Conservation (phyloP, 352 stramenopile genomes). For the Pythium pyrilobum region DNA sequence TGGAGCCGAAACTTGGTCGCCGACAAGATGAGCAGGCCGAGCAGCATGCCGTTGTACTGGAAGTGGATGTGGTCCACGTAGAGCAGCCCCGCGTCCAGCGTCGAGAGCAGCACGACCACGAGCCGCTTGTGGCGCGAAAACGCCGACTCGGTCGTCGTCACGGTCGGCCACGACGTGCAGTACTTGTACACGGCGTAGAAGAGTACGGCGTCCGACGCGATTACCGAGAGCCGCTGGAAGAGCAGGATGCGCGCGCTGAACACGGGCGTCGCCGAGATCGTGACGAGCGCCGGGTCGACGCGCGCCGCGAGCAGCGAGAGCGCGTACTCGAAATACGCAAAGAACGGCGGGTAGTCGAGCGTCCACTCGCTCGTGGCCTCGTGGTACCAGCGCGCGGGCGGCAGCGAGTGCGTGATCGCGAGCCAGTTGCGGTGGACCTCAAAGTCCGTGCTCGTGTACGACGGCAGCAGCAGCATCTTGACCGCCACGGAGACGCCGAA, state of each 20-base stretch:
- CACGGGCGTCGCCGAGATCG: slow-evolving; percentile 52
- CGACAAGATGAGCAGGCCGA: slow-evolving; percentile 92
- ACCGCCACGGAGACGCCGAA: slow-evolving; percentile 48
- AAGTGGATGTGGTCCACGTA: slow-evolving; percentile 99
- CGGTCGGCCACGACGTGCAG: slow-evolving; percentile 75
- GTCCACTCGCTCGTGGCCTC: slow-evolving; percentile 95
- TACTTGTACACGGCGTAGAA: slow-evolving; percentile 78
- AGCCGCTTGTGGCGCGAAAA: slow-evolving; percentile 58
- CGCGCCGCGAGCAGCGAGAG: slow-evolving; percentile 58
- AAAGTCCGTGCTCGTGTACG: slow-evolving; percentile 96
- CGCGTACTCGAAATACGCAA: slow-evolving; percentile 95
- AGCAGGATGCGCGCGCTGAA: slow-evolving; percentile 58
- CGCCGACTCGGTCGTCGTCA: slow-evolving; percentile 62
- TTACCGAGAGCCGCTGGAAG: slow-evolving; percentile 93
- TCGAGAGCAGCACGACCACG: slow-evolving; percentile 81
- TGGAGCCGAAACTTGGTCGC: slow-evolving; percentile 74
- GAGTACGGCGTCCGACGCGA: slow-evolving; percentile 86
- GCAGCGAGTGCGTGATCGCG: slow-evolving; percentile 90
- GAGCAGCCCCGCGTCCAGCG: slow-evolving; percentile 92
- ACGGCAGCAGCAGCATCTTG: slow-evolving; percentile 89
- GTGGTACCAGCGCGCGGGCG: slow-evolving; percentile 92
- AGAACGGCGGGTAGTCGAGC: slow-evolving; percentile 98
- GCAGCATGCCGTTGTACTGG: slow-evolving; percentile 98
- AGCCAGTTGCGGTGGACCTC: slow-evolving; percentile 99
- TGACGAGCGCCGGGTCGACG: slow-evolving; percentile 65